Evolutionary conservation across 352 stramenopile species (phyloP).

Genomic region (Phytophthora colocasiae): DNA sequence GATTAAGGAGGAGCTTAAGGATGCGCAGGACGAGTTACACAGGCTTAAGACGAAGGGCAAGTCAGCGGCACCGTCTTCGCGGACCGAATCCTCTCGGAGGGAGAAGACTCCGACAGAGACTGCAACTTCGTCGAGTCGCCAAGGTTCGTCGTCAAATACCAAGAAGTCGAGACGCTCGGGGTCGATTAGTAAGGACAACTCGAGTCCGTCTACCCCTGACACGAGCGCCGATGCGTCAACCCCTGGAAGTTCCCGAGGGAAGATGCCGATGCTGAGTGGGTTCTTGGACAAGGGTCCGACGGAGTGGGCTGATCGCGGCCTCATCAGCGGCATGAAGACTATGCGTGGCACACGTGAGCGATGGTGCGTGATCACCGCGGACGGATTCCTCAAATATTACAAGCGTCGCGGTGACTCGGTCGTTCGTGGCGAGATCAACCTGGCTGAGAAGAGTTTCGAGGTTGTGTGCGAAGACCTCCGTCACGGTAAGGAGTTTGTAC

Average conservation of each 20-base stretch:
- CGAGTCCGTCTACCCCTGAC: conserved; percentile 27
- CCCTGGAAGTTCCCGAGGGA: conserved; percentile 34
- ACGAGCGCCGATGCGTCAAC: conserved; percentile 23
- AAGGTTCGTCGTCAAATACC: conserved; percentile 21
- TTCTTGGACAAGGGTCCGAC: conserved; percentile 90
- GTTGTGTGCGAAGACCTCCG: conserved; percentile 82
- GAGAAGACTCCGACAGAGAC: conserved; percentile 21
- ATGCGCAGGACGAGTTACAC: conserved; percentile 73
- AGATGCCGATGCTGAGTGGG: conserved; percentile 76
- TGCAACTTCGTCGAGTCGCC: conserved; percentile 17
- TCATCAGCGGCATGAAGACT: conserved; percentile 87
- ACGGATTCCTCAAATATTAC: conserved; percentile 87
- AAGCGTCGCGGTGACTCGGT: conserved; percentile 85
- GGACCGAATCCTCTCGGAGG: conserved; percentile 26
- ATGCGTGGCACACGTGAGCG: conserved; percentile 87
- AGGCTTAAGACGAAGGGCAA: conserved; percentile 58
- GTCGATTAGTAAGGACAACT: conserved; percentile 44
- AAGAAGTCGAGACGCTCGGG: conserved; percentile 42
- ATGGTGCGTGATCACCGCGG: conserved; percentile 81
- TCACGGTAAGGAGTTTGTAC: conserved; percentile 79
- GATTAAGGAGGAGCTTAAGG: conserved; percentile 82
- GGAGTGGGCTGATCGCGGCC: conserved; percentile 77
- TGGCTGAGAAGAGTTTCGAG: conserved; percentile 82
- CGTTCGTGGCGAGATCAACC: conserved; percentile 84
- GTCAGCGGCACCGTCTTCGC: conserved; percentile 4